Evolutionary conservation across 2,329 filamentous ascomycete species (phyloP), one percentile per base, ranked within the genome.

Genomic region (Geosmithia putterillii): DNA sequence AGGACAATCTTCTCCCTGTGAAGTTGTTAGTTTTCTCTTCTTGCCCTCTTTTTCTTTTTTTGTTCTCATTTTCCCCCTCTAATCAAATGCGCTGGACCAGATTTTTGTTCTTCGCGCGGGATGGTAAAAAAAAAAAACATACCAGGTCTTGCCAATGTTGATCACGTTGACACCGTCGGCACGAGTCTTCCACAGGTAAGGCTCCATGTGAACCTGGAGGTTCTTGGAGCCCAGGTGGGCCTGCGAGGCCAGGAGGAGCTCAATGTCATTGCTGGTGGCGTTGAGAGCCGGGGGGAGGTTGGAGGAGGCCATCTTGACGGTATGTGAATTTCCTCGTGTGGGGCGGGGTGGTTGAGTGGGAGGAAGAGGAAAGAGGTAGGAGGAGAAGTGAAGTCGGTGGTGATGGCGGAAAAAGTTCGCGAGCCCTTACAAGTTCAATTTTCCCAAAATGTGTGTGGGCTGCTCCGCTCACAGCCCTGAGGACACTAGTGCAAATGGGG

Each of bases 71-170:
- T 32, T 12, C 10, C 28, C 15, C 28, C 15, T 32, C 15, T n/a
- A n/a, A n/a, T n/a, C n/a, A n/a, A n/a, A n/a, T n/a, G n/a, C n/a
- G n/a, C n/a, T n/a, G n/a, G n/a, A n/a, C n/a, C n/a, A n/a, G n/a
- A n/a, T n/a, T n/a, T n/a, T n/a, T n/a, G n/a, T n/a, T n/a, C n/a
- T n/a, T n/a, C n/a, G n/a, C n/a, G n/a, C n/a, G n/a, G n/a, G n/a
- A n/a, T n/a, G 17, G 20, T 18, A 7, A 7, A 40, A 35, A 22
- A 15, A 18, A n/a, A 10, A 41, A 38, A 67, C 83, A 55, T 82
- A 94, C 88, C 89, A 98, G 73, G 92, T 98, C 87, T 98, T 98
- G 77, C 90, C 89, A 71, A 98, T 87, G 83, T 98, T 98, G 71
- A 98, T 79, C 57, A 98, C 80, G 70, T 98, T 98, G 76, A 98